These are phyloP conservation scores for Xylaria sp. DNA, from an alignment of 2,329 filamentous ascomycete species.

Conservation along the genomic window DNA sequence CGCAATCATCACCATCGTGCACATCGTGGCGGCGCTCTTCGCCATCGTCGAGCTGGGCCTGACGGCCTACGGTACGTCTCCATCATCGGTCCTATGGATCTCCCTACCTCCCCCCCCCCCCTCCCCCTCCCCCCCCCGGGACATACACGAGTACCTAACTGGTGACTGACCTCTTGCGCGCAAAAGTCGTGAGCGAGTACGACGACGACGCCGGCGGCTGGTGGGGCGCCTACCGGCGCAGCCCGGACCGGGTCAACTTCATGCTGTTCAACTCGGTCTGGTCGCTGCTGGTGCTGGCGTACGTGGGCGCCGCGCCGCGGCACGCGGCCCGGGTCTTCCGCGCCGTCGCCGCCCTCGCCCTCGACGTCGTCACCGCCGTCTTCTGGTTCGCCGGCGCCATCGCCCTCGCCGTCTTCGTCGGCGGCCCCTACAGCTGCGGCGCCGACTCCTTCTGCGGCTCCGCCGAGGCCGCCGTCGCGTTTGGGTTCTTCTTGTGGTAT, in stretches of 20 bases:
- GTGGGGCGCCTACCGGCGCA: conserved; percentile 32
- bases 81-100: too few relatives aligned
- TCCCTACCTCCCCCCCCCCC: conserved; percentile 35
- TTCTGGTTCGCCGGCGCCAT: conserved; percentile 92
- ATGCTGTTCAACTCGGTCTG: conserved; percentile 79
- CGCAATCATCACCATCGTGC: conserved; percentile 63
- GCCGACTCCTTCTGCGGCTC: conserved; percentile 58
- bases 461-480: conserved; percentile 65
- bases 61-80: conserved; percentile 72
- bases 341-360: conserved; percentile 64
- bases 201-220: conserved; percentile 40
- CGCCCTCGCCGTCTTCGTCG: conserved; percentile 69
- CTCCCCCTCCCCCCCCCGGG: background rate
- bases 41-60: conserved; percentile 76
- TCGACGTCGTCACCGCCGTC: conserved; percentile 74
- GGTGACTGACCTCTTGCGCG: too few relatives aligned
- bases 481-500: conserved; percentile 66
- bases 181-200: conserved; percentile 59
- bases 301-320: conserved; percentile 69
- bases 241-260: conserved; percentile 69
- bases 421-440: conserved; percentile 56
- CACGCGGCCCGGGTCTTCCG: conserved; percentile 65
- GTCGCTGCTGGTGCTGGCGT: conserved; percentile 72
- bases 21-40: conserved; percentile 68
- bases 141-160: too few relatives aligned